These are phyloP conservation scores for Trichodelitschia bisporula DNA, from an alignment of 495 filamentous ascomycete species.

Conservation along the genomic window DNA sequence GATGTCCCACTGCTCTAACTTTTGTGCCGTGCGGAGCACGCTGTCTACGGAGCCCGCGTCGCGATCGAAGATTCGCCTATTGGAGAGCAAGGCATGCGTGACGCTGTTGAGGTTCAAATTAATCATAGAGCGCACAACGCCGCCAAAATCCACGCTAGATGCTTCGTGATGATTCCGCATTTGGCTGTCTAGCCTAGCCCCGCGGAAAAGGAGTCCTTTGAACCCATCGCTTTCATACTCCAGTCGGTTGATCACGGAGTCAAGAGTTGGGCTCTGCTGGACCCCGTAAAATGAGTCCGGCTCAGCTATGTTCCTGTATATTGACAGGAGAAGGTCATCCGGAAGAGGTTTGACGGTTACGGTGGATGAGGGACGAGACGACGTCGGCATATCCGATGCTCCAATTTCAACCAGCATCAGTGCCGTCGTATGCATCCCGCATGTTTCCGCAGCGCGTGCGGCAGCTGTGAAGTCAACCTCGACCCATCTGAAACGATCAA, in stretches of 20 bases:
- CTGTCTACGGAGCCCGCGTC: constrained; percentile 30
- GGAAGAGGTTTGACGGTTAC: constrained; percentile 28
- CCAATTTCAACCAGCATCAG: constrained; percentile 61
- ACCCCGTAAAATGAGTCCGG: constrained; percentile 95
- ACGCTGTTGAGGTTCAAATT: constrained; percentile 45
- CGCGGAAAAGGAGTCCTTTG: constrained; percentile 74
- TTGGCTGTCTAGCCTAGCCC: constrained; percentile 76
- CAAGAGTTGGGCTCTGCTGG: constrained; percentile 46
- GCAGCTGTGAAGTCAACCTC: constrained; percentile 52
- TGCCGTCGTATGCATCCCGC: constrained; percentile 69
- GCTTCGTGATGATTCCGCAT: constrained; percentile 26
- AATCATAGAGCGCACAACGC: constrained; percentile 35
- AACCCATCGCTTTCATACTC: constrained; percentile 76
- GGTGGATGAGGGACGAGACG: constrained; percentile 41
- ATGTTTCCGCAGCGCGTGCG: constrained; percentile 50
- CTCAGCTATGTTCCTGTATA: constrained; percentile 82
- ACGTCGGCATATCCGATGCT: constrained; percentile 15
- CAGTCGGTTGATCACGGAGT: constrained; percentile 54
- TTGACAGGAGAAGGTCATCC: constrained; percentile 41
- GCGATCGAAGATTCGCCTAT: too few species aligned
- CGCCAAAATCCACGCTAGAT: constrained; percentile 15
- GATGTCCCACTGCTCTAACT: constrained; percentile 82
- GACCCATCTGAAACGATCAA: constrained; percentile 63
- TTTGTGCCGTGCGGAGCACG: constrained; percentile 59
- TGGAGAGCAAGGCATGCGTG: constrained; percentile 44